Evolutionary conservation across 2,329 filamentous ascomycete genomes (phyloP).

Genomic region (Ophiostoma australiae): DNA sequence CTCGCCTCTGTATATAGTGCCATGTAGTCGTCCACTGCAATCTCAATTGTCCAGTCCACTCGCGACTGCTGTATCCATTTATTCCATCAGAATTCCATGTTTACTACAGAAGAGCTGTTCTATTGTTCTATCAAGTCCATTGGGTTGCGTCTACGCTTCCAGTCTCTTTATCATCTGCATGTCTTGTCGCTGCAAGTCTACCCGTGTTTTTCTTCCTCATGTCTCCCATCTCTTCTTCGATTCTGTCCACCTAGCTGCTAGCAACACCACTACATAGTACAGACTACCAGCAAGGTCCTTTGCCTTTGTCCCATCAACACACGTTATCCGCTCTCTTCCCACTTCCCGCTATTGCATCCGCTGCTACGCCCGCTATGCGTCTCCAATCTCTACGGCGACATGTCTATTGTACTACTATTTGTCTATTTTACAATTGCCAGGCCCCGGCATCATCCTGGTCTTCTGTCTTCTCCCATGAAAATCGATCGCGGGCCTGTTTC

Average conservation of each 20-base stretch:
- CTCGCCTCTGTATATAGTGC: conserved; percentile 7
- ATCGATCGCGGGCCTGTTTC: conserved; percentile 11
- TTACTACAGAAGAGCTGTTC: not conserved
- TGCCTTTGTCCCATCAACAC: no score
- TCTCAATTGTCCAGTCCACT: not conserved
- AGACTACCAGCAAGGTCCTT: no score
- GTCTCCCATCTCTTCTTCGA: not conserved
- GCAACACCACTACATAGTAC: not conserved
- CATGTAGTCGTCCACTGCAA: conserved; percentile 11
- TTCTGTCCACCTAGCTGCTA: not conserved
- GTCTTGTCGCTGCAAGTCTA: not conserved
- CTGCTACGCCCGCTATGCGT: not conserved
- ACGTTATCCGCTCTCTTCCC: not conserved
- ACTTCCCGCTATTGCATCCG: conserved; percentile 4
- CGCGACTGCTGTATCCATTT: not conserved
- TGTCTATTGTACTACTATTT: no score
- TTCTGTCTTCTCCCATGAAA: not conserved
- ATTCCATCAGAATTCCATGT: not conserved
- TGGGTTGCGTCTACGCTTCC: not conserved
- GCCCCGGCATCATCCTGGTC: not conserved
- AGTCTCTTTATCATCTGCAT: conserved; percentile 2
- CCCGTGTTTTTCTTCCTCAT: not conserved
- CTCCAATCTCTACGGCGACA: not conserved
- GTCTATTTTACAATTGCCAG: not conserved
- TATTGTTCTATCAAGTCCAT: not conserved